Evolutionary conservation across 306 rosid species (phyloP).

Genomic region (Prunus davidiana): DNA sequence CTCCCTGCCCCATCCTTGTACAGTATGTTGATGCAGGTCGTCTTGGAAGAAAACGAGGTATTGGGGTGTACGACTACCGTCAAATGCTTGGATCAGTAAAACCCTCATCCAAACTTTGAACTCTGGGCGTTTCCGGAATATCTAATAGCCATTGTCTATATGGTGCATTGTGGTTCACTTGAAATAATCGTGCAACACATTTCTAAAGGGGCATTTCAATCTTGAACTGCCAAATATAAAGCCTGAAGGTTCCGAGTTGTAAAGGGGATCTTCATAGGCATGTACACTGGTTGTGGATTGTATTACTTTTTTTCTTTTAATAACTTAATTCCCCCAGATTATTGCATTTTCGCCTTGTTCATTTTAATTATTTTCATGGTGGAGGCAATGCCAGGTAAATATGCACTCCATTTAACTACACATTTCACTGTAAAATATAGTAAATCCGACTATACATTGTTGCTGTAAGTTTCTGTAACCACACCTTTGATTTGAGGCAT

Average conservation of each 20-base stretch:
- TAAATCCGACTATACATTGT: background rate
- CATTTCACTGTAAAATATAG: background rate
- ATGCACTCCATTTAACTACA: background rate
- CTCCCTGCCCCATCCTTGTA: conserved; percentile 89
- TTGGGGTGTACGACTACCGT: conserved; percentile 75
- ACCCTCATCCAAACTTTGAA: conserved; percentile 53
- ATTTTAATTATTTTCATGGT: background rate
- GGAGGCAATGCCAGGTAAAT: no score
- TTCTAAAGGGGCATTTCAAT: background rate
- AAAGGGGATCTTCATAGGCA: background rate
- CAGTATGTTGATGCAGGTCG: conserved; percentile 83
- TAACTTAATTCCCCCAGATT: background rate
- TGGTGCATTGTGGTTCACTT: background rate
- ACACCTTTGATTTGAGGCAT: background rate
- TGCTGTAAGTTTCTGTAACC: background rate
- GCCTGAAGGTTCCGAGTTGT: background rate
- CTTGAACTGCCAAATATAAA: background rate
- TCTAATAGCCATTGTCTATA: background rate
- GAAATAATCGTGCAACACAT: background rate
- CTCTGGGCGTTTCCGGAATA: background rate
- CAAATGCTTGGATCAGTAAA: conserved; percentile 25
- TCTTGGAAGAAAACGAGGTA: conserved; percentile 77
- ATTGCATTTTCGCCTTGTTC: background rate
- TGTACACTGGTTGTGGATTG: background rate
- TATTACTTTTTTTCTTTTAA: background rate